phyloP scores from a whole-genome alignment of 225 moss, liverwort and hornwort species.

The Polytrichum formosum region DNA sequence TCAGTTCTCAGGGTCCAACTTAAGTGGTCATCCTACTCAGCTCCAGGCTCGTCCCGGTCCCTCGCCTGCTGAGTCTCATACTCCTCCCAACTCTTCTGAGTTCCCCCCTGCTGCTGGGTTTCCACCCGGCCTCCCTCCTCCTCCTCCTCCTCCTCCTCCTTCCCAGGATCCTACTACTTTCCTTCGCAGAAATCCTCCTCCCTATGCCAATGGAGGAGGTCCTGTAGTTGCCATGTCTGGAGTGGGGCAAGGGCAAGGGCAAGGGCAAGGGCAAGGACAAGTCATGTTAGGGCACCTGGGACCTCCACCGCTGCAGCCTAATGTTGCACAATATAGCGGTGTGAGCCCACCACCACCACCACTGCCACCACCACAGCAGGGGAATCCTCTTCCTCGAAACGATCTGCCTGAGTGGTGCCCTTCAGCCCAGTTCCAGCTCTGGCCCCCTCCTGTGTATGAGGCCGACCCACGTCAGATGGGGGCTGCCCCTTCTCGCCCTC shows the following conservation, averaged over 20 bases:
- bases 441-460: constrained; percentile 33
- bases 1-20: constrained; percentile 17
- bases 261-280: constrained; percentile 23
- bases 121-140: constrained; percentile 30
- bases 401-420: constrained; percentile 65
- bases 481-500: constrained; percentile 30
- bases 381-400: constrained; percentile 25
- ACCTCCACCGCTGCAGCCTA: constrained; percentile 4
- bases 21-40: constrained; percentile 21
- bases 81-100: constrained; percentile 13
- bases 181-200: constrained; percentile 23
- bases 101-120: constrained; percentile 19
- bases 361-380: background rate
- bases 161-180: constrained; percentile 33
- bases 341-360: constrained; percentile 9
- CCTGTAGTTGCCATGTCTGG: constrained; percentile 21
- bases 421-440: constrained; percentile 40
- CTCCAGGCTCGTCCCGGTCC: constrained; percentile 36
- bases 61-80: constrained; percentile 15
- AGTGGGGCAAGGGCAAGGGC: constrained; percentile 2
- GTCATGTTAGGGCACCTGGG: constrained; percentile 24
- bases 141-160: constrained; percentile 36
- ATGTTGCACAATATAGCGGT: constrained; percentile 24
- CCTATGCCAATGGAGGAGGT: constrained; percentile 16
- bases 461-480: constrained; percentile 21